These are phyloP conservation scores for Zelopaecilomyces penicillatus DNA, from an alignment of 2,329 filamentous ascomycete species.

Conservation along the genomic window DNA sequence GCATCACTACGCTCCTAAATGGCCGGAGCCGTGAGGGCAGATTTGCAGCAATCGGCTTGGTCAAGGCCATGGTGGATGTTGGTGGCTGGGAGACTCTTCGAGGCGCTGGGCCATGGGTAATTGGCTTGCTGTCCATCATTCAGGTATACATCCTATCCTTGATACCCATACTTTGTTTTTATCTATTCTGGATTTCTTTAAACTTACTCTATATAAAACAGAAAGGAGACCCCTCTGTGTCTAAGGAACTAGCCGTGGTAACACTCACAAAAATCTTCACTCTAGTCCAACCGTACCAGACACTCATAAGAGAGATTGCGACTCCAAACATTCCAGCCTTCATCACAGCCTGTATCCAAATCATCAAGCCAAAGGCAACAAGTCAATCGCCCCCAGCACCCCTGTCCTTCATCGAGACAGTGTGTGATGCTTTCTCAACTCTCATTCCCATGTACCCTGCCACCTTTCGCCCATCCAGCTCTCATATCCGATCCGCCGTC, in stretches of 20 bases:
- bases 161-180: background rate
- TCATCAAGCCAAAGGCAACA: conserved; percentile 41
- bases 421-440: conserved; percentile 62
- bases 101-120: conserved; percentile 66
- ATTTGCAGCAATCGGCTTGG: conserved; percentile 67
- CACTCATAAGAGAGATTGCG: conserved; percentile 76
- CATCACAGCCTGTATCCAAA: conserved; percentile 61
- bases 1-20: conserved; percentile 68
- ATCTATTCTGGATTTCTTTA: background rate
- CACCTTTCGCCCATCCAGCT: conserved; percentile 67
- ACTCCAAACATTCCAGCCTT: conserved; percentile 73
- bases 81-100: conserved; percentile 78
- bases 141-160: conserved; percentile 42
- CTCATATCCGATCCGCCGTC: conserved; percentile 56
- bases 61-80: conserved; percentile 74
- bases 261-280: conserved; percentile 76
- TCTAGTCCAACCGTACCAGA: conserved; percentile 73
- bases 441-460: conserved; percentile 76
- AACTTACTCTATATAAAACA: conserved; percentile 20
- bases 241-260: conserved; percentile 69
- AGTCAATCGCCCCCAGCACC: conserved; percentile 24
- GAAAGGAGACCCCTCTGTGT: conserved; percentile 68
- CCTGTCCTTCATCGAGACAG: conserved; percentile 50
- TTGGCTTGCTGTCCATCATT: conserved; percentile 64
- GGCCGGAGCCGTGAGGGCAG: conserved; percentile 66